Percentiles rank a stretch among this genome's conserved stretches.
These are phyloP conservation scores for Ganoderma boninense DNA, from an alignment of 1,284 basidiomycete genomes.

Conservation along the genomic window DNA sequence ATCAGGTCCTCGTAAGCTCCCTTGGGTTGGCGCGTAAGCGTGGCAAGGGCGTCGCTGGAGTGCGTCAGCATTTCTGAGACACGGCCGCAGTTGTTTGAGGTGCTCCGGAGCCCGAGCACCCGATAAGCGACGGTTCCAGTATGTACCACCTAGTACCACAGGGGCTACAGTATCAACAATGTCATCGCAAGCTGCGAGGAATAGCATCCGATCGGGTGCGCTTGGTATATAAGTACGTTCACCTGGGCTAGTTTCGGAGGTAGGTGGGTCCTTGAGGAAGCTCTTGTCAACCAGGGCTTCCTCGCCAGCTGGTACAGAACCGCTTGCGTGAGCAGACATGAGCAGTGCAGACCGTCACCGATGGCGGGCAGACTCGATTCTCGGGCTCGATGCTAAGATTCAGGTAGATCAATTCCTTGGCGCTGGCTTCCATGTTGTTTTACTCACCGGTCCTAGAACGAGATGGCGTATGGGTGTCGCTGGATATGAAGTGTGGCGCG, in stretches of 20 bases:
- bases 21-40: neutral
- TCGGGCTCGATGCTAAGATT: neutral
- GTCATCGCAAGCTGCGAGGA: neutral
- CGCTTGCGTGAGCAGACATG: neutral
- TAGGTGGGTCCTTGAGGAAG: neutral
- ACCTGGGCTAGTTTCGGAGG: neutral
- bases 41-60: neutral
- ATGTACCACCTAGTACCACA: too few relatives aligned
- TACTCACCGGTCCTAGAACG: neutral
- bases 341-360: neutral
- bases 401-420: neutral
- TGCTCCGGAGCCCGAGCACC: neutral
- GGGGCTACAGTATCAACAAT: neutral
- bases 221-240: neutral
- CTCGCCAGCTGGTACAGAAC: neutral
- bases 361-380: neutral
- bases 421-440: neutral
- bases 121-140: neutral
- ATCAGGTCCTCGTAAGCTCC: constrained; percentile 16
- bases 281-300: neutral
- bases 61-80: constrained; percentile 2
- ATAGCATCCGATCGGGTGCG: neutral
- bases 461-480: neutral
- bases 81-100: neutral
- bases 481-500: neutral